These are phyloP conservation scores for Nemania sp. DNA, from an alignment of 2,329 filamentous ascomycete species.

Conservation along the genomic window DNA sequence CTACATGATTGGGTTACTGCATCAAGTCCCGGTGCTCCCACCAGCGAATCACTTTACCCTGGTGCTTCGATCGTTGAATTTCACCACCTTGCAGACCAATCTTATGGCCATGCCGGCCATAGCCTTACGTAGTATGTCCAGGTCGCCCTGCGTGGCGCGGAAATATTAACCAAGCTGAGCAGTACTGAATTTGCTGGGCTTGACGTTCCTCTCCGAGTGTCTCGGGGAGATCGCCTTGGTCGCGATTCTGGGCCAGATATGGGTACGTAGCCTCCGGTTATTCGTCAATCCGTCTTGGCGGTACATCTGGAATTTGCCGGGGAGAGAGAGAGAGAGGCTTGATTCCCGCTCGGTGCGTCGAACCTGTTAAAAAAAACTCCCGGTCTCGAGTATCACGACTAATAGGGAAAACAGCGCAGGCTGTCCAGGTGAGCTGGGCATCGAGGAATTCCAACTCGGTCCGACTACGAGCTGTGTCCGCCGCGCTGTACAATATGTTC, in stretches of 20 bases:
- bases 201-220: conserved; percentile 49
- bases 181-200: conserved; percentile 43
- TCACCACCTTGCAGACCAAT: conserved; percentile 58
- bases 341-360: conserved; percentile 46
- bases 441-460: conserved; percentile 63
- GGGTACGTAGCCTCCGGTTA: conserved; percentile 34
- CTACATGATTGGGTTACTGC: conserved; percentile 48
- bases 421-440: conserved; percentile 36
- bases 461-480: conserved; percentile 59
- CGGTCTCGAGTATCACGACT: not conserved
- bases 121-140: conserved; percentile 40
- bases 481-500: conserved; percentile 59
- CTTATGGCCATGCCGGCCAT: conserved; percentile 54
- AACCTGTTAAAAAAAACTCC: not conserved
- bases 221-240: conserved; percentile 52
- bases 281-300: not conserved
- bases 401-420: conserved; percentile 25
- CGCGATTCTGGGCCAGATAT: conserved; percentile 53
- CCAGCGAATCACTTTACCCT: conserved; percentile 55
- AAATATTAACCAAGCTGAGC: conserved; percentile 3
- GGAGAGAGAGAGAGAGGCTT: not conserved
- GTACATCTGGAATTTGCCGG: too few species aligned
- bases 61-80: conserved; percentile 54
- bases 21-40: conserved; percentile 53
- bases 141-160: too few species aligned